These are phyloP conservation scores for Fusarium marasasianum DNA, from an alignment of 2,329 filamentous ascomycete genomes.

Conservation along the genomic window DNA sequence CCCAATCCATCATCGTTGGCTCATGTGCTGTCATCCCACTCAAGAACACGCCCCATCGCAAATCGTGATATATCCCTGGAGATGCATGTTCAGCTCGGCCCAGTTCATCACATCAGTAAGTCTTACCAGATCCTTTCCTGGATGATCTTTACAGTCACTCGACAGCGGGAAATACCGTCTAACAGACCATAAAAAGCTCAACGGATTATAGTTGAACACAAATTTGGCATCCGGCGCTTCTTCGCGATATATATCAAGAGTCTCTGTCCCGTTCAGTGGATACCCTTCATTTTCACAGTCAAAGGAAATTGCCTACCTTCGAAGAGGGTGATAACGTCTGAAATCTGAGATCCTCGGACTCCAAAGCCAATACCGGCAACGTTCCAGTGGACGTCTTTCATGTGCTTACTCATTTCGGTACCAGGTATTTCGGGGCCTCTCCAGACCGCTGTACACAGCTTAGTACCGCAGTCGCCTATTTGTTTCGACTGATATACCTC, in stretches of 20 bases:
- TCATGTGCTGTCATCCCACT: not conserved
- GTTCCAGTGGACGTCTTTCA: slow-evolving; percentile 3
- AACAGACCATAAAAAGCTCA: slow-evolving; percentile 7
- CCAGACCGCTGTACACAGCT: no score
- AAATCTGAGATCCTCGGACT: not conserved
- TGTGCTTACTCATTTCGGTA: not conserved
- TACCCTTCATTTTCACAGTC: no score
- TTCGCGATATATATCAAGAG: slow-evolving; percentile 8
- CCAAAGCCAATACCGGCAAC: slow-evolving; percentile 6
- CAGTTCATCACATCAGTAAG: not conserved
- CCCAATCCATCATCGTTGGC: not conserved
- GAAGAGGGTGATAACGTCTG: not conserved
- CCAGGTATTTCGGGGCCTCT: not conserved
- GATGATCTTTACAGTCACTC: not conserved
- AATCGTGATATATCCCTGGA: not conserved
- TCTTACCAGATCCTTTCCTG: not conserved
- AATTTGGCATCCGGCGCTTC: not conserved
- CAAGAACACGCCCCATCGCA: not conserved
- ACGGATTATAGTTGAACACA: slow-evolving; percentile 12
- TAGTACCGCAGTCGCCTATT: no score
- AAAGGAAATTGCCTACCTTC: no score
- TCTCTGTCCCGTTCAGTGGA: no score
- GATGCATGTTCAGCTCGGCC: fast-evolving
- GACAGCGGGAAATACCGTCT: not conserved
- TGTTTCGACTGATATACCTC: fast-evolving